A percentile compares a stretch with the other conserved stretches of the same genome.
phyloP scores from a whole-genome alignment of 495 filamentous ascomycete genomes.

The Daldinia loculata region DNA sequence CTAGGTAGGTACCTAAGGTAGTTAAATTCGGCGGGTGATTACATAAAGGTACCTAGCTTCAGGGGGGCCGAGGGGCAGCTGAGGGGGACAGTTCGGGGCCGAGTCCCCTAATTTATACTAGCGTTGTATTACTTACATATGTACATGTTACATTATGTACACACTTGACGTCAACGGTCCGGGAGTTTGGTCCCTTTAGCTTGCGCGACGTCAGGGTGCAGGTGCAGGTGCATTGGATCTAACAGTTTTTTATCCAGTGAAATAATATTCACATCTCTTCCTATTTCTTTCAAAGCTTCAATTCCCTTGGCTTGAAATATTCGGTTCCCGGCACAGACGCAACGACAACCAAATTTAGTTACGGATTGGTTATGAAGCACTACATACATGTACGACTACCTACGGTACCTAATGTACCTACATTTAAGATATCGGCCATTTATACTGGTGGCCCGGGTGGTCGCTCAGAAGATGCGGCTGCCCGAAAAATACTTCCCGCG shows the following conservation, averaged over 20 bases:
- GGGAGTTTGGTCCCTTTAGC: not conserved
- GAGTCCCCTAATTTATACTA: not conserved
- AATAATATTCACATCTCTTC: not conserved
- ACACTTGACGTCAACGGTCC: not conserved
- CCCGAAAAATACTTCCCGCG: slow-evolving; percentile 60
- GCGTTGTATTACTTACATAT: slow-evolving; percentile 1
- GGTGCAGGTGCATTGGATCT: not conserved
- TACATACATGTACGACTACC: not conserved
- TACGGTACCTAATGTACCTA: too few relatives aligned
- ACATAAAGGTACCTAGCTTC: slow-evolving; percentile 1
- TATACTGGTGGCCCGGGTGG: slow-evolving; percentile 61
- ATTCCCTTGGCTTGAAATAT: not conserved
- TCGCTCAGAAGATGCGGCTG: slow-evolving; percentile 56
- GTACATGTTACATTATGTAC: not conserved
- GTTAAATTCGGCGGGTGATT: not conserved
- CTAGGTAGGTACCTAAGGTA: too few relatives aligned
- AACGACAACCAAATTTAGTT: not conserved
- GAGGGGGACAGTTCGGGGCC: not conserved
- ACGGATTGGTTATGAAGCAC: not conserved
- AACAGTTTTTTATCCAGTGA: not conserved
- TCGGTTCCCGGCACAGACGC: not conserved
- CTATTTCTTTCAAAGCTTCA: not conserved
- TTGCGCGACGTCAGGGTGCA: slow-evolving; percentile 2
- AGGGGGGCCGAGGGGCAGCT: slow-evolving; percentile 1
- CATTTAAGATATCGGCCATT: slow-evolving; percentile 48